Evolutionary conservation across 495 filamentous ascomycete genomes (phyloP).

Genomic region (Cercophora newfieldiana): DNA sequence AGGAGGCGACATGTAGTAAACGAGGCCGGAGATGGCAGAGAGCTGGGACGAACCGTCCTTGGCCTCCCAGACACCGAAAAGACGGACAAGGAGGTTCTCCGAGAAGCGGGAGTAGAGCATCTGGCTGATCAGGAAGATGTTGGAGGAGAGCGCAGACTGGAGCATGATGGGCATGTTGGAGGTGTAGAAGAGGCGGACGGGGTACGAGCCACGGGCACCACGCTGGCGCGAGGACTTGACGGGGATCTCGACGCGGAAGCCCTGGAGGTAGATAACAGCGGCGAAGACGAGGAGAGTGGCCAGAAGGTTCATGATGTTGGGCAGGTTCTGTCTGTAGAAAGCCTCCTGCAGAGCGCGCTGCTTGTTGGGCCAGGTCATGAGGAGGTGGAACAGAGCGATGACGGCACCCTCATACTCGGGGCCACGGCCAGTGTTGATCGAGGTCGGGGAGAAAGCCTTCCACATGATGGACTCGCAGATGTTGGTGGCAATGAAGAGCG

Average conservation of each 20-base stretch:
- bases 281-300: constrained; percentile 92
- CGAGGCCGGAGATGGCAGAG: constrained; percentile 84
- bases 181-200: constrained; percentile 81
- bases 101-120: constrained; percentile 99
- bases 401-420: constrained; percentile 99
- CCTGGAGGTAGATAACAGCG: constrained; percentile 98
- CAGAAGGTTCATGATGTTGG: constrained; percentile 99
- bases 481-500: constrained; percentile 99
- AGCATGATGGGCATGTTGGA: constrained; percentile 99
- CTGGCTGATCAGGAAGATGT: constrained; percentile 97
- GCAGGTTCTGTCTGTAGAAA: constrained; percentile 98
- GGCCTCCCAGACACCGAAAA: constrained; percentile 98
- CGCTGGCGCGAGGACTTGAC: constrained; percentile 99
- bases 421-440: constrained; percentile 98
- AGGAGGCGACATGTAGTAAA: constrained; percentile 99
- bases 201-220: constrained; percentile 88
- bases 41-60: constrained; percentile 95
- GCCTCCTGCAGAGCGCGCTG: constrained; percentile 94
- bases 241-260: constrained; percentile 99
- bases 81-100: constrained; percentile 94
- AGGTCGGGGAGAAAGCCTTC: constrained; percentile 99
- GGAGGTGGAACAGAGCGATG: constrained; percentile 96
- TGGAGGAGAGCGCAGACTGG: constrained; percentile 95
- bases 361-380: constrained; percentile 99
- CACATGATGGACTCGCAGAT: constrained; percentile 99